Conservation (phyloP, 225 moss, liverwort and hornwort species). For the Polytrichum formosum region DNA sequence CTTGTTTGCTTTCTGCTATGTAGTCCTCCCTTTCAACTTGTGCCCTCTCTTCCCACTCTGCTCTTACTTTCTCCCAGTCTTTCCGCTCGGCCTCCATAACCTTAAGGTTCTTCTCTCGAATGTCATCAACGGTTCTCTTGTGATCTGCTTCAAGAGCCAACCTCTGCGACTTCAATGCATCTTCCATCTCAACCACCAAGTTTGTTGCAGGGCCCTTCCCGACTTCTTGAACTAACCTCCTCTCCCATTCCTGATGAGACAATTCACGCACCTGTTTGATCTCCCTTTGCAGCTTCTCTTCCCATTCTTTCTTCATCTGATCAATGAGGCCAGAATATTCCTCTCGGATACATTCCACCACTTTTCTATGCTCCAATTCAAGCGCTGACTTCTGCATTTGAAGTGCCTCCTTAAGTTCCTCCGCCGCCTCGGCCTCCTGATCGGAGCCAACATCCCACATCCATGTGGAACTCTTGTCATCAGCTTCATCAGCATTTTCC, state of each 20-base stretch:
- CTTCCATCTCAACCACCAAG: neutral
- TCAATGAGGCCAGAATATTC: neutral
- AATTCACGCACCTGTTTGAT: slow-evolving; percentile 1
- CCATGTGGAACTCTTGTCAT: slow-evolving; percentile 1
- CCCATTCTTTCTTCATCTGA: neutral
- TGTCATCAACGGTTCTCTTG: neutral
- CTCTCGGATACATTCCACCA: neutral
- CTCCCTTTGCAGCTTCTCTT: neutral
- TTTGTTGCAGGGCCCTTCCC: neutral
- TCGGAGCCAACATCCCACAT: neutral
- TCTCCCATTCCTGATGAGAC: neutral
- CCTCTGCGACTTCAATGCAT: slow-evolving; percentile 7
- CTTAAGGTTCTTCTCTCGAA: neutral
- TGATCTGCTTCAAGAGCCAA: slow-evolving; percentile 2
- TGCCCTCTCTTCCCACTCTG: slow-evolving; percentile 10
- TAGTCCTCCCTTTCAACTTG: slow-evolving; percentile 1
- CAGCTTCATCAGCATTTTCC: neutral
- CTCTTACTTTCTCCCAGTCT: neutral
- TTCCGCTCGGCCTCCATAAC: slow-evolving; percentile 1
- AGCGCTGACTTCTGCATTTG: neutral
- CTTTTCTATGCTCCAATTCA: neutral
- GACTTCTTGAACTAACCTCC: neutral
- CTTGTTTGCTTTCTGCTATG: slow-evolving; percentile 6
- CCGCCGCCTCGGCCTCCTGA: neutral
- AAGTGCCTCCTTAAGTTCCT: neutral